These are phyloP conservation scores for Mytilinidion resinicola DNA, from an alignment of 495 filamentous ascomycete genomes.

Conservation along the genomic window DNA sequence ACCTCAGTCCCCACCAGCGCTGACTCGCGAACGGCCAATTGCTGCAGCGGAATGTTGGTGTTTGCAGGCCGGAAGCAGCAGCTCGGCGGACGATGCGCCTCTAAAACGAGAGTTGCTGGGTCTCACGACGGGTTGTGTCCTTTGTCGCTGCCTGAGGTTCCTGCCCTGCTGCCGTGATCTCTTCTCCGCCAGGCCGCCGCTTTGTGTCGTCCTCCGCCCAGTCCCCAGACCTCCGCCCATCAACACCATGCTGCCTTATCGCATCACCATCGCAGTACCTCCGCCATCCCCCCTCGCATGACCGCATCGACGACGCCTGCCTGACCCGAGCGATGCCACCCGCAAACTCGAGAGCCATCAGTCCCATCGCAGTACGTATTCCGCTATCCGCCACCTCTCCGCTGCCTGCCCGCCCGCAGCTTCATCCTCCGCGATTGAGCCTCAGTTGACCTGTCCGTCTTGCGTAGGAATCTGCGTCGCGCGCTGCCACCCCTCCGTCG, in stretches of 20 bases:
- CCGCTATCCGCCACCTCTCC: not conserved
- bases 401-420: not conserved
- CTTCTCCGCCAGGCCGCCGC: not conserved
- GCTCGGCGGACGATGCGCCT: too few species aligned
- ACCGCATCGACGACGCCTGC: not conserved
- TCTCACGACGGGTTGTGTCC: not conserved
- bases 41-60: too few species aligned
- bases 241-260: constrained; percentile 7
- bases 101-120: too few species aligned
- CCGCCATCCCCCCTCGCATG: not conserved
- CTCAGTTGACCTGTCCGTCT: not conserved
- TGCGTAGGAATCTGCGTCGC: constrained; percentile 18
- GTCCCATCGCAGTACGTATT: constrained; percentile 14
- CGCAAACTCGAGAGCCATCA: constrained; percentile 20
- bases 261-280: not conserved
- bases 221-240: constrained; percentile 1
- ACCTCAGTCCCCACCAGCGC: too few species aligned
- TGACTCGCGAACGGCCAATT: too few species aligned
- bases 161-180: not conserved
- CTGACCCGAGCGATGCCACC: constrained; percentile 19
- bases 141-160: constrained; percentile 4
- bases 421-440: not conserved
- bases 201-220: not conserved
- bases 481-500: constrained; percentile 26
- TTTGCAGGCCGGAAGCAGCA: too few species aligned